These are phyloP conservation scores for Cupressus sempervirens DNA, from an alignment of 75 land plant species.

Conservation along the genomic window DNA sequence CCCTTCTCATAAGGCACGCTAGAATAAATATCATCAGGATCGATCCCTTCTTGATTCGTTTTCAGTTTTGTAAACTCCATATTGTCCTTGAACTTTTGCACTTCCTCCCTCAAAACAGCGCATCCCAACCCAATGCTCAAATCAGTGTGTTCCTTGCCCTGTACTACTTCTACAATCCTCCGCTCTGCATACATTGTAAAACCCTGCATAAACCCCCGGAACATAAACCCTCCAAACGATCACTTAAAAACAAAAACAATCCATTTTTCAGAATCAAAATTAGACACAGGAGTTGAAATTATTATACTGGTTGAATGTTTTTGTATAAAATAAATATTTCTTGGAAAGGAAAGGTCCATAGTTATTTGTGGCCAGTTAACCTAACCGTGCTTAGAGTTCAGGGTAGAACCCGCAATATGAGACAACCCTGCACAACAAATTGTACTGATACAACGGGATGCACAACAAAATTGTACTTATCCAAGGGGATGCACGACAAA, in stretches of 20 bases:
- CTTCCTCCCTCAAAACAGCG: conserved; percentile 54
- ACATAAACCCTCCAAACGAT: not conserved
- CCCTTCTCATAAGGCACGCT: conserved; percentile 87
- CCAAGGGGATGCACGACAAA: not conserved
- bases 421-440: not conserved
- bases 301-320: not conserved
- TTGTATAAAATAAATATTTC: not conserved
- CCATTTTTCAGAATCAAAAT: not conserved
- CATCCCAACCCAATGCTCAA: conserved; percentile 83
- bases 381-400: not conserved
- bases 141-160: conserved; percentile 64
- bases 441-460: not conserved
- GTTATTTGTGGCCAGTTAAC: not conserved
- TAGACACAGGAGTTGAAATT: not conserved
- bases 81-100: conserved; percentile 76
- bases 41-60: conserved; percentile 67
- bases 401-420: not conserved
- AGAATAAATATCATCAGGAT: conserved; percentile 85
- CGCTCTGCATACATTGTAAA: conserved; percentile 91
- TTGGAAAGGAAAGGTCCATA: not conserved
- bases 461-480: not conserved
- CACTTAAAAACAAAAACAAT: not conserved
- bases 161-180: conserved; percentile 76
- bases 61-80: conserved; percentile 82
- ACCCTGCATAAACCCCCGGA: conserved; percentile 36